phyloP scores from a whole-genome alignment of 2,329 filamentous ascomycete genomes.

The Colletotrichum horii region DNA sequence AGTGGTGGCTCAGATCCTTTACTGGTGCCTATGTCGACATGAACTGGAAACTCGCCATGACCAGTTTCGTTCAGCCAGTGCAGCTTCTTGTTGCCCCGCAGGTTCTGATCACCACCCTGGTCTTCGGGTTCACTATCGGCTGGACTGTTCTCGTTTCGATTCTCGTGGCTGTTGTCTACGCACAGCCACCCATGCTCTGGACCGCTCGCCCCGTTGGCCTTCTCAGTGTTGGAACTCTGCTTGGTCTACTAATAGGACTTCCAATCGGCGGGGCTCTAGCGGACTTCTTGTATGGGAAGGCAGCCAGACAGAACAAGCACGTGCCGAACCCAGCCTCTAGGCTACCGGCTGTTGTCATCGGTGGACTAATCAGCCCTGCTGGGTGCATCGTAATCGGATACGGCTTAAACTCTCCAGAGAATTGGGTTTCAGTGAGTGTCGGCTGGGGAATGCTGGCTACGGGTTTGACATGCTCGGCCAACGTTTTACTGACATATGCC shows the following conservation, averaged over 20 bases:
- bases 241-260: constrained; percentile 3
- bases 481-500: constrained; percentile 24
- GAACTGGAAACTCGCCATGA: constrained; percentile 1
- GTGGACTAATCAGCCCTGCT: constrained; percentile 21
- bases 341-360: constrained; percentile 18
- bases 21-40: constrained; percentile 1
- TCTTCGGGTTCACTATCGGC: constrained; percentile 16
- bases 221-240: constrained; percentile 1
- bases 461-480: constrained; percentile 24
- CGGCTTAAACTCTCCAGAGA: constrained; percentile 5
- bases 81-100: constrained; percentile 6
- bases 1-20: constrained; percentile 14
- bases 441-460: constrained; percentile 24
- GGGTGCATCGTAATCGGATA: constrained; percentile 23
- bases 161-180: neutral
- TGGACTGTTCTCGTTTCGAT: constrained; percentile 9
- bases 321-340: constrained; percentile 12
- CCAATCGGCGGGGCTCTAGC: constrained; percentile 13
- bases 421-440: constrained; percentile 19
- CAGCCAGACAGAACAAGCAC: neutral
- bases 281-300: constrained; percentile 10
- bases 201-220: constrained; percentile 1
- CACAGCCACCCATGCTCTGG: constrained; percentile 6
- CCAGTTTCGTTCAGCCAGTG: neutral
- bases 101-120: constrained; percentile 4